Evolutionary conservation across 192 early-diverging fungal species (phyloP), one percentile per base, ranked within the genome.

Genomic region (Coemansia sp.): DNA sequence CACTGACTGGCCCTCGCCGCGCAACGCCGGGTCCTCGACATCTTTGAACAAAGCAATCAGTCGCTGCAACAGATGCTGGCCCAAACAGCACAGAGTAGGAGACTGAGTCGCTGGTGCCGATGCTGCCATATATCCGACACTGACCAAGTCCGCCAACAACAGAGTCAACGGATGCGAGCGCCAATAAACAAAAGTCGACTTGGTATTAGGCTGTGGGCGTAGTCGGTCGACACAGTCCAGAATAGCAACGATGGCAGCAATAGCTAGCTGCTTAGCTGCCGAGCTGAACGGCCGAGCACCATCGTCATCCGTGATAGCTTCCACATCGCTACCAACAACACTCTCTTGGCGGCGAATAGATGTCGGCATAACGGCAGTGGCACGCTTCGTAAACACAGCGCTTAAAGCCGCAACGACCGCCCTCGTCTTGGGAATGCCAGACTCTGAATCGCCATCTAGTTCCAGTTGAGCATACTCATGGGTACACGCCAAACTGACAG

Each of bases 11-110:
- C 64, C 57, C 5, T 73, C 70, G 42, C 89, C 95, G 15, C 90
- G 90, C 62, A 91, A 88, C 48, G 95, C 95, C 3, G 98, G 95
- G 84, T 99, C 98, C n/a, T 84, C 82, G 0, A 92, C 90, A 11
- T 73, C 62, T 14, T 87, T 66, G 77, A 93, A 98, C 77, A 85
- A 80, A 66, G 89, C 88, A 31, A 98, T 86, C 3, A 98, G 70
- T 21, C 90, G 89, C 64, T 91, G 87, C 39, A 99, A 75, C 21
- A 99, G 75, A 10, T 72, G 70, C 38, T 97, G 87, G 5, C 98
- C 98, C 55, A 92, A 87, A 17, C 92, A 72, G 19, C 93, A 84
- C 62, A 98, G 78, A 37, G 89, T 88, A 29, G 53, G 50, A 0
- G 58, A 69, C 38, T 72, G 63, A 2, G 88, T 81, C 0, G 93